These are phyloP conservation scores for Phytophthora brassicae DNA, from an alignment of 352 stramenopile genomes.

Conservation along the genomic window DNA sequence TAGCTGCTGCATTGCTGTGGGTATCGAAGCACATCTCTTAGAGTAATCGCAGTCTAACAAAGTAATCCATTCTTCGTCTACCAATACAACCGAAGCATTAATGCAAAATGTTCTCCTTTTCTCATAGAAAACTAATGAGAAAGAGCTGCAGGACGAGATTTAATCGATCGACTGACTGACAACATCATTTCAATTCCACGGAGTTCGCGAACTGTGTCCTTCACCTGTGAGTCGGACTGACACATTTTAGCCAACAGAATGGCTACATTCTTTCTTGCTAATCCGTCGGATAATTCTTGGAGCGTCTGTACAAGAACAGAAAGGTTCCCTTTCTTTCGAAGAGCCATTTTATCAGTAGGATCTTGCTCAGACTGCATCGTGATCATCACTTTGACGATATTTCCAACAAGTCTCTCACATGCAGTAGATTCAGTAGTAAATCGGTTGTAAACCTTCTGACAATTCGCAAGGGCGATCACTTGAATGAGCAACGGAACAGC, in stretches of 20 bases:
- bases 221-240: conserved; percentile 45
- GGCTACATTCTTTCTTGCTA: conserved; percentile 74
- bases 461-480: conserved; percentile 40
- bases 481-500: conserved; percentile 41
- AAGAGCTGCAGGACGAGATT: conserved; percentile 13
- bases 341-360: conserved; percentile 14
- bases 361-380: conserved; percentile 35
- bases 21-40: conserved; percentile 65
- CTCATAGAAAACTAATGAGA: not conserved
- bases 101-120: not conserved
- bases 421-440: conserved; percentile 20
- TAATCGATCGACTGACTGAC: conserved; percentile 54
- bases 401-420: conserved; percentile 60
- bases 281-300: conserved; percentile 45
- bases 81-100: conserved; percentile 16
- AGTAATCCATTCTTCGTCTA: too few relatives aligned
- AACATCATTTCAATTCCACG: conserved; percentile 85
- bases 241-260: conserved; percentile 78
- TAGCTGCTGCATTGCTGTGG: conserved; percentile 75
- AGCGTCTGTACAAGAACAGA: conserved; percentile 45
- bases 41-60: conserved; percentile 30
- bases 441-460: conserved; percentile 23
- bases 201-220: conserved; percentile 54
- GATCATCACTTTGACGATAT: conserved; percentile 72
- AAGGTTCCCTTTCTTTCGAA: conserved; percentile 33